Evolutionary conservation across 768 basidiomycete genomes (phyloP).

Genomic region (Pseudohyphozyma bogoriensis): DNA sequence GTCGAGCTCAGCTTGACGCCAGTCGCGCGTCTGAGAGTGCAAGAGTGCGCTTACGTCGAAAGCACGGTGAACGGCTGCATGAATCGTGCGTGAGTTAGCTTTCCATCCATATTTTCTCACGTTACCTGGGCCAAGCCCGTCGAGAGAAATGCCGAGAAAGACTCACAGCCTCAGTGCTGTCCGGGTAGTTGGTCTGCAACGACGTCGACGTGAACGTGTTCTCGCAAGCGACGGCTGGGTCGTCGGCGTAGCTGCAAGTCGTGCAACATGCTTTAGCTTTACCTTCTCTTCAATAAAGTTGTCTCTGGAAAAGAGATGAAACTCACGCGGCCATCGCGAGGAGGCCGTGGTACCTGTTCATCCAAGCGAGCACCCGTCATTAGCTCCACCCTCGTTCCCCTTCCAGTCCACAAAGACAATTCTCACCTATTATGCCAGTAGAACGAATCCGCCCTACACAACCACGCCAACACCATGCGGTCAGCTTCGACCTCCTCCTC

Average conservation of each 20-base stretch:
- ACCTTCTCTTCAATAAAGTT: no score
- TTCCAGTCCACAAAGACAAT: background rate
- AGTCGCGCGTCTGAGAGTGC: no score
- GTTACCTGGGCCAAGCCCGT: no score
- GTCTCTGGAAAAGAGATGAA: background rate
- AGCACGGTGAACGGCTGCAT: no score
- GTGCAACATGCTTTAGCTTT: background rate
- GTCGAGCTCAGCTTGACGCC: no score
- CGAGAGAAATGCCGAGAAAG: no score
- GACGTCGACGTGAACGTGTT: background rate
- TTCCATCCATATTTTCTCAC: no score
- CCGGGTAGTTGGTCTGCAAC: background rate
- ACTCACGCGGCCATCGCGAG: background rate
- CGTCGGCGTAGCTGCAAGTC: background rate
- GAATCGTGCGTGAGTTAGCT: no score
- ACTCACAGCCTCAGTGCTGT: background rate
- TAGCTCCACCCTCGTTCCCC: background rate
- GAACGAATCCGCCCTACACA: background rate
- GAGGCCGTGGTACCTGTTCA: background rate
- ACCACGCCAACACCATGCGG: no score
- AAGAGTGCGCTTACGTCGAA: no score
- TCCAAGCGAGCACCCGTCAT: background rate
- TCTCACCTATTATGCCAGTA: background rate
- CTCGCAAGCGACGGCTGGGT: background rate
- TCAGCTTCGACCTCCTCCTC: constrained; percentile 3